phyloP scores from a whole-genome alignment of 2,329 filamentous ascomycete genomes.

The Lachnellula subtilissima region DNA sequence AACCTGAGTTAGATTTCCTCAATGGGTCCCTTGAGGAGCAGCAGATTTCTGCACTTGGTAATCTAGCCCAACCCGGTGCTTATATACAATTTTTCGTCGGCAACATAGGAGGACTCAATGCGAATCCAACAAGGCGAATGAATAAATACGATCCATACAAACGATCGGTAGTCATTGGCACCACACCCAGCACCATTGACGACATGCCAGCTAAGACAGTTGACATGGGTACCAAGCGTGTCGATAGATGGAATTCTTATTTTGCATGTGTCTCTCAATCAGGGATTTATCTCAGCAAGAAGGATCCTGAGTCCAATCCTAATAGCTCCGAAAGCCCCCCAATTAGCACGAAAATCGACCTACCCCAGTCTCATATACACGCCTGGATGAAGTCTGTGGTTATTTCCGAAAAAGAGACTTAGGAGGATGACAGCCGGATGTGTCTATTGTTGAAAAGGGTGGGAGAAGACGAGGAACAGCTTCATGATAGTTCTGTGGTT shows the following conservation, averaged over 20 bases:
- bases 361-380: slow-evolving; percentile 35
- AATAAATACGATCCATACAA: neutral
- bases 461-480: no score
- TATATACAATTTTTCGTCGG: slow-evolving; percentile 62
- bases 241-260: slow-evolving; percentile 29
- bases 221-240: neutral
- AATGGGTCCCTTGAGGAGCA: slow-evolving; percentile 27
- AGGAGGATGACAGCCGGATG: neutral
- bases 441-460: no score
- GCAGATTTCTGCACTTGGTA: slow-evolving; percentile 38
- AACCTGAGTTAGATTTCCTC: slow-evolving; percentile 49
- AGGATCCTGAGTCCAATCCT: neutral
- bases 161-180: slow-evolving; percentile 25
- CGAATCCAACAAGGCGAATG: neutral
- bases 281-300: slow-evolving; percentile 47
- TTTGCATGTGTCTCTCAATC: slow-evolving; percentile 61
- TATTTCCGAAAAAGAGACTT: neutral
- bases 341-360: slow-evolving; percentile 41
- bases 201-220: slow-evolving; percentile 19
- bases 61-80: slow-evolving; percentile 59
- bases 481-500: no score
- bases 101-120: neutral
- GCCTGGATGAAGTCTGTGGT: neutral
- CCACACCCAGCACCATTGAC: slow-evolving; percentile 28
- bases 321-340: neutral